Base-by-base conservation (phyloP, 169 alveolate genomes). In the Cryptosporidium meleagridis region DNA sequence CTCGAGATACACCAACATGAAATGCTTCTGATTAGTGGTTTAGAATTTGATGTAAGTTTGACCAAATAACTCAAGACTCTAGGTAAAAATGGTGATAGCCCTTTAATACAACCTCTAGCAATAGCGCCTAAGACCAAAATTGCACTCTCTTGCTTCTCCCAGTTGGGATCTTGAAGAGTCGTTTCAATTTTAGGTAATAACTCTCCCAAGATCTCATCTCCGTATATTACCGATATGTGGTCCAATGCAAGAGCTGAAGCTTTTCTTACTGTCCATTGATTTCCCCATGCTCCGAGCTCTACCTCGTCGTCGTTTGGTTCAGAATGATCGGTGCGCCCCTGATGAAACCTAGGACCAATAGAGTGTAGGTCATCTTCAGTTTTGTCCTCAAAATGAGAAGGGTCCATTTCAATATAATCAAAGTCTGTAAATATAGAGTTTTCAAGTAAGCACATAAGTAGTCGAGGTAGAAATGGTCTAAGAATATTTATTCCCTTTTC, bases 1-100 rank as follows among this genome's bases (percentile, higher is more conserved):
- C 98, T 70, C 48, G 97, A 86, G n/a, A 96, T 92, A 84, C 97
- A 94, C 98, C 98, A 96, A 70, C 98, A 96, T 23, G 97, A 94
- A 48, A 96, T 96, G 85, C 97, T 95, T 44, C 98, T 91, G 85
- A 96, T 91, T 75, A 96, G 87, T n/a, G 98, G 98, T 86, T 94
- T 95, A 10, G 85, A 75, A 68, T 95, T 95, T 21, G 85, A 86
- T 37, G 95, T 87, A 23, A 95, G 91, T 45, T 87, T 93, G 16
- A 95, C 75, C 59, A 95, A 92, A 70, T 92, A 95, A 72, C 92
- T 94, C 67, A 95, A 70, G 16, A 96, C 97, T 69, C 93, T 94
- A 23, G 97, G 97, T 35, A 96, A 92, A 85, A 86, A 94, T 10
- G 97, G 97, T 23, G 93, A 87, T 48, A 96, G 91, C 8, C 94